A percentile compares a stretch with the other conserved stretches of the same genome.
phyloP scores from a whole-genome alignment of 495 filamentous ascomycete species.

The Penicillium daleae region DNA sequence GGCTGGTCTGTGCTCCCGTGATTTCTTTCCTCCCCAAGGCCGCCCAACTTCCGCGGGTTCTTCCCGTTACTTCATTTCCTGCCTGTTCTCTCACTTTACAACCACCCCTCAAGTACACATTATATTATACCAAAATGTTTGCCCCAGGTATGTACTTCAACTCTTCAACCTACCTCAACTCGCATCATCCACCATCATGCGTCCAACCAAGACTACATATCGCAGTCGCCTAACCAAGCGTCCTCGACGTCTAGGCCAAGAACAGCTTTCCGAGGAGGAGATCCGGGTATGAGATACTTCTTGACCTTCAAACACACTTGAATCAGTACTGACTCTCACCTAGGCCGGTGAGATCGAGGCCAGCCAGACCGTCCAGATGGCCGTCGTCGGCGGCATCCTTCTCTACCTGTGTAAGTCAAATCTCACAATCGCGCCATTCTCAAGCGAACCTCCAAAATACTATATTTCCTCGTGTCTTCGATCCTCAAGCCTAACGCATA shows the following conservation, averaged over 20 bases:
- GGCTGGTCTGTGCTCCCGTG: slow-evolving; percentile 41
- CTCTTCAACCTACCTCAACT: neutral
- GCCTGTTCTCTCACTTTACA: slow-evolving; percentile 1
- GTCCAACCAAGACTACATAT: neutral
- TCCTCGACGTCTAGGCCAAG: slow-evolving; percentile 36
- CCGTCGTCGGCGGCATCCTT: slow-evolving; percentile 62
- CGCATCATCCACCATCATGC: neutral
- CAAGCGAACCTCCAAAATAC: neutral
- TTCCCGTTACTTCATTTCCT: slow-evolving; percentile 2
- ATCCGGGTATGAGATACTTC: slow-evolving; percentile 40
- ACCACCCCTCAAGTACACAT: neutral
- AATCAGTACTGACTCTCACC: neutral
- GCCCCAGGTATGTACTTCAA: slow-evolving; percentile 40
- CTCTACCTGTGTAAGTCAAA: slow-evolving; percentile 80
- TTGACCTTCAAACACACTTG: neutral
- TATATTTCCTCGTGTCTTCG: slow-evolving; percentile 5
- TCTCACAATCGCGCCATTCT: slow-evolving; percentile 3
- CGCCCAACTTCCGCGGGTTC: slow-evolving; percentile 5
- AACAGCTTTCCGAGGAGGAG: slow-evolving; percentile 53
- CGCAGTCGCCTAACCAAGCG: neutral
- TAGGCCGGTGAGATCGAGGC: slow-evolving; percentile 73
- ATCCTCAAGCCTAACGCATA: neutral
- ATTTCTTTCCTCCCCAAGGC: slow-evolving; percentile 31
- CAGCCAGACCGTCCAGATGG: slow-evolving; percentile 63
- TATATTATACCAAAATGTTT: slow-evolving; percentile 44